Evolutionary conservation across 371 early-diverging fungal genomes (phyloP).

Genomic region (Rhizopus arrhizus): DNA sequence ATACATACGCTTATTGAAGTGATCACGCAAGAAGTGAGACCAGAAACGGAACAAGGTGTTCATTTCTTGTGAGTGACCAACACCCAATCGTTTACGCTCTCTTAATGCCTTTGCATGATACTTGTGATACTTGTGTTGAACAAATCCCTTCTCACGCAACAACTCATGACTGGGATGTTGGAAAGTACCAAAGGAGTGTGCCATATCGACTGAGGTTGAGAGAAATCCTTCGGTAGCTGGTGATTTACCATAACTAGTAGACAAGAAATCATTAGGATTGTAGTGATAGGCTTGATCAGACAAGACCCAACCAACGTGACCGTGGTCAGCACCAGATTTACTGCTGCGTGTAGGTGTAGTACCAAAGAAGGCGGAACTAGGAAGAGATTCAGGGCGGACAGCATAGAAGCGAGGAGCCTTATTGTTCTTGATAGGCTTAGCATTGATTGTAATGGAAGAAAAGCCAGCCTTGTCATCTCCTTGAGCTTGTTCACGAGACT

Average conservation of each 20-base stretch:
- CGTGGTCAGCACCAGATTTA: constrained; percentile 62
- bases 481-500: constrained; percentile 23
- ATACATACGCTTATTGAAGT: constrained; percentile 92
- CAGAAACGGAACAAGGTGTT: constrained; percentile 97
- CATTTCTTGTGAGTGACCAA: constrained; percentile 94
- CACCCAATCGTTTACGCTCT: constrained; percentile 89
- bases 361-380: constrained; percentile 54
- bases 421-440: constrained; percentile 40
- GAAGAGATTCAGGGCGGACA: constrained; percentile 58
- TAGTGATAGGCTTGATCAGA: constrained; percentile 56
- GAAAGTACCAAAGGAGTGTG: constrained; percentile 81
- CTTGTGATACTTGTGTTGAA: constrained; percentile 94
- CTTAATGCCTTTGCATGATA: constrained; percentile 91
- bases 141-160: constrained; percentile 91
- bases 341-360: constrained; percentile 44
- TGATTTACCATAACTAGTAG: constrained; percentile 47
- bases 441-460: constrained; percentile 25
- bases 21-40: constrained; percentile 96
- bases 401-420: constrained; percentile 68
- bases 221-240: constrained; percentile 40
- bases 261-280: constrained; percentile 49
- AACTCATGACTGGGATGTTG: constrained; percentile 95
- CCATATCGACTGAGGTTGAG: constrained; percentile 39
- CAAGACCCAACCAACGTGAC: constrained; percentile 90
- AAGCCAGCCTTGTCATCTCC: constrained; percentile 24